phyloP scores from a whole-genome alignment of 2,329 filamentous ascomycete species.

The Diaporthe eres region DNA sequence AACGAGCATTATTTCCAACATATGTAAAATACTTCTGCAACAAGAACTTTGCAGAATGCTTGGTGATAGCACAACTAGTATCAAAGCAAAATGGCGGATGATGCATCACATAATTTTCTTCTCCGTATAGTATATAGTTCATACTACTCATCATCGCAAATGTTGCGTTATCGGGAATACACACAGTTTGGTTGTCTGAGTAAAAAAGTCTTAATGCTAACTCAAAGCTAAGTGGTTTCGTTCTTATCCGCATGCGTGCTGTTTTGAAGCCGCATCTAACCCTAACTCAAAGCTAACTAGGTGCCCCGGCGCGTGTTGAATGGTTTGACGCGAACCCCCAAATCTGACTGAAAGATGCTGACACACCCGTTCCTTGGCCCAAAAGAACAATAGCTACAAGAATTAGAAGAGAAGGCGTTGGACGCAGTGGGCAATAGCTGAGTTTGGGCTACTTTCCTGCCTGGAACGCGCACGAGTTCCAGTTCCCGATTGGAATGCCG shows the following conservation, averaged over 20 bases:
- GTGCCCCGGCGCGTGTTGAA: not conserved
- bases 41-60: not conserved
- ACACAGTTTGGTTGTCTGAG: not conserved
- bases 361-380: not conserved
- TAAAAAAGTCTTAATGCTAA: not conserved
- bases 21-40: not conserved
- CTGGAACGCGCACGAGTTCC: not conserved
- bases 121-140: not conserved
- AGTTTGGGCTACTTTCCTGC: not conserved
- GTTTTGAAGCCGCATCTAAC: no score
- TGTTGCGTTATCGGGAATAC: not conserved
- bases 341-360: not conserved
- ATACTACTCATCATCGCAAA: not conserved
- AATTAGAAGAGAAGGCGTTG: not conserved
- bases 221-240: not conserved
- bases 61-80: not conserved
- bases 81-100: not conserved
- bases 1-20: not conserved
- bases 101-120: not conserved
- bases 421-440: not conserved
- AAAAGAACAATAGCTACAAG: not conserved
- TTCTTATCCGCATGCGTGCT: no score
- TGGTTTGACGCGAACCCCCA: not conserved
- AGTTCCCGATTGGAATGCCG: not conserved
- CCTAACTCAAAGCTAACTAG: slow-evolving; percentile 9